Base-by-base conservation (phyloP, 306 rosid species). In the Cucurbita maxima region DNA sequence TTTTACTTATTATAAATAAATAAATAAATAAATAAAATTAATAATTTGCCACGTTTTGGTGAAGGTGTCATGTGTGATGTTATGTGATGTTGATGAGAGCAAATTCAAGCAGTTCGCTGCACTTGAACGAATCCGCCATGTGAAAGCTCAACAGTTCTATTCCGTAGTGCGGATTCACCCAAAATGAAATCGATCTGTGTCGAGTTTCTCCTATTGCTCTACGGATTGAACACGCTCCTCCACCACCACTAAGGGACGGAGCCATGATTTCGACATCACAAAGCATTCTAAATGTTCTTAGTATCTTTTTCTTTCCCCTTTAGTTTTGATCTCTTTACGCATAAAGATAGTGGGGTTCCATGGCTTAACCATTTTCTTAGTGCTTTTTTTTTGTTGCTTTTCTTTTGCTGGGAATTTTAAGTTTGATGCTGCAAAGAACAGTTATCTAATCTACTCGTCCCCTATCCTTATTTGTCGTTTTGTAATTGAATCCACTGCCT, bases 351-450 rank as follows among this genome's bases (percentile, higher is more conserved):
- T 66, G 72, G 72, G 54, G 72, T 30, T 50, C 30, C 16, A 50
- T 34, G 18, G 57, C 22, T 67, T 3, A 22, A 68, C 25, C 74
- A 69, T 69, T 69, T 69, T 69, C 74, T 22, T 69, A 48, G 74
- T 69, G 74, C 14, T 52, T 69, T 69, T 25, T 69, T 57, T 43
- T n/a, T n/a, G n/a, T 58, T 25, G 72, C 72, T 67, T 67, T 41
- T 64, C 40, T 44, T 66, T 69, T 14, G 43, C 58, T 69, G 58
- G 74, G 74, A 69, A 69, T 69, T 69, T 25, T 25, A 48, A 22
- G 19, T n/a, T 47, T 60, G 19, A 52, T 38, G 8, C 37, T 69
- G 74, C 58, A 69, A 30, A 30, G 15, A 69, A 47, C 22, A 48
- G 9, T 52, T 38, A 25, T 48, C 58, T 69, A 69, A 48, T 48